A percentile compares a stretch with the other conserved stretches of the same genome.
Conservation (phyloP, 331 rosid genomes). For the Dryas integrifolia region DNA sequence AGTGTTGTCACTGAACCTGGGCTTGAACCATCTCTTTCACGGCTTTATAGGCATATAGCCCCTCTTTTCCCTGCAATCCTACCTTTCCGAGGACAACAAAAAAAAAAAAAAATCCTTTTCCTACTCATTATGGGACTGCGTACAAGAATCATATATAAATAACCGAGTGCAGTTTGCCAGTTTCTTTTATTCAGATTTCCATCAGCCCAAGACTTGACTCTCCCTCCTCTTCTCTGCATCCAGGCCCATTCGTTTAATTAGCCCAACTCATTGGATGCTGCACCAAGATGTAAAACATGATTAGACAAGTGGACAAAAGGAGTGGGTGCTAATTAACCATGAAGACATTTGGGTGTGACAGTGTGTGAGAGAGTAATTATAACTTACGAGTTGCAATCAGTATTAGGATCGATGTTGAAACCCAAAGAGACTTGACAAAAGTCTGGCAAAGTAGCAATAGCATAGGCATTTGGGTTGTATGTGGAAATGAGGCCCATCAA, state of each 20-base stretch:
- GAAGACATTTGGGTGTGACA: too few species aligned
- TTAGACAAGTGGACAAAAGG: too few species aligned
- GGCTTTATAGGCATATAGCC: too few species aligned
- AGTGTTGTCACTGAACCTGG: too few species aligned
- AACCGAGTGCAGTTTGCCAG: too few species aligned
- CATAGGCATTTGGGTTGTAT: conserved; percentile 41
- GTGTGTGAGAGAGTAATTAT: neutral
- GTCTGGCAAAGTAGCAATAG: conserved; percentile 49
- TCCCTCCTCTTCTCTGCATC: conserved; percentile 5
- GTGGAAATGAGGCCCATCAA: conserved; percentile 43
- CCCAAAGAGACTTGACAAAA: conserved; percentile 58
- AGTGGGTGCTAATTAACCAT: too few species aligned
- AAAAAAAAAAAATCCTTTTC: too few species aligned
- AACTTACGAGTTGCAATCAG: conserved; percentile 41
- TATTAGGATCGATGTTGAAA: conserved; percentile 44
- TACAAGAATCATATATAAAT: too few species aligned
- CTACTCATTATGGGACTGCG: too few species aligned
- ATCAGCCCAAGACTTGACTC: neutral
- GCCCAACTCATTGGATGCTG: conserved; percentile 21
- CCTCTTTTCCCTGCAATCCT: too few species aligned
- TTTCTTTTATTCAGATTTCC: neutral
- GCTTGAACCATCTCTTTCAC: too few species aligned
- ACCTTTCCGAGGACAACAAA: too few species aligned
- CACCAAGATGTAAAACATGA: conserved; percentile 12
- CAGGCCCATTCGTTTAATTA: neutral